Evolutionary conservation across 495 filamentous ascomycete genomes (phyloP), one percentile per base, ranked within the genome.

Genomic region (Friedmanniomyces endolithicus): DNA sequence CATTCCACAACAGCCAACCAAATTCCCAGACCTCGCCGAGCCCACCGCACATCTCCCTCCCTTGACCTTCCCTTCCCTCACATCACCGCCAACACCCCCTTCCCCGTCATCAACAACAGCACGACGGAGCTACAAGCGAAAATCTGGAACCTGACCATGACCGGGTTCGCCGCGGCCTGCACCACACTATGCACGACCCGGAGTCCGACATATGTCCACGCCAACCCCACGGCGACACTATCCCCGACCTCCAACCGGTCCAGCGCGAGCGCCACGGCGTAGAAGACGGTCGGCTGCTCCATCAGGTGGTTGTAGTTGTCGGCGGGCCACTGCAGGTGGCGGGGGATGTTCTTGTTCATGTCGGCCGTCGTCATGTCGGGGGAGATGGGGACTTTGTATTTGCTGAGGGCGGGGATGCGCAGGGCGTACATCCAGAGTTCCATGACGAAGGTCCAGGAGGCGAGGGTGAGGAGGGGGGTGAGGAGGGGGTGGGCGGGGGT

Each of bases 211-310:
- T 67, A 67, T 6, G 11, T 35, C 64, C 64, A 67, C 6, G 64
- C 64, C 40, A 67, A 52, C 6, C 47, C 23, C 27, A 59, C 53
- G 7, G 58, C 57, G 45, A 64, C 12, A 12, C 22, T 29, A 25
- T 51, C 55, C 17, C 48, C 25, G 0, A 39, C 55, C 11, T 48
- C 56, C 3, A 65, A 54, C 25, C 34, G 35, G 11, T 52, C 50
- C 11, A 65, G 45, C 20, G 62, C 52, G 12, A 65, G n/a, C 11
- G 48, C 29, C 11, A 64, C 45, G 34, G 57, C 64, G 61, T 65
- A 67, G 61, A 67, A 67, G 12, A 51, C 34, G 3, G 61, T 63
- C n/a, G 64, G 64, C 53, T 67, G 64, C 37, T 67, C 63, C 25
- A 48, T 40, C 35, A 67, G 56, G 48, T 66, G 54, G 31, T 63